These are phyloP conservation scores for Kitagawia praeruptora DNA, from an alignment of 129 eudicot species.

Conservation along the genomic window DNA sequence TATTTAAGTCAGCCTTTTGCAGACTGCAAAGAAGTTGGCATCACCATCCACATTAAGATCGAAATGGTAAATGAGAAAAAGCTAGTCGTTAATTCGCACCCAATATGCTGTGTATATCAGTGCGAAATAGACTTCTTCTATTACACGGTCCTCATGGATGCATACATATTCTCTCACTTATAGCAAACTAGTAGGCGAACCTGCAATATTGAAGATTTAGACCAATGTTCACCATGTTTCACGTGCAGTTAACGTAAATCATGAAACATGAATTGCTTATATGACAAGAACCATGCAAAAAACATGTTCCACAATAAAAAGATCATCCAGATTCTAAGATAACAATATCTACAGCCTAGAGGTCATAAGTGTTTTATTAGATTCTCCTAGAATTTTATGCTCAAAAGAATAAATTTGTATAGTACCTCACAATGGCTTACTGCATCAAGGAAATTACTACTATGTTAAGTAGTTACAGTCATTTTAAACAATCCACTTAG, in stretches of 20 bases:
- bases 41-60: constrained; percentile 45
- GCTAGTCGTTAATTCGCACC: constrained; percentile 32
- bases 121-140: constrained; percentile 39
- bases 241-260: neutral
- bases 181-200: constrained; percentile 36
- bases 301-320: neutral
- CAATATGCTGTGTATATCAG: too few relatives aligned
- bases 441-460: constrained; percentile 30
- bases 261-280: neutral
- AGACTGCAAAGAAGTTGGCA: constrained; percentile 31
- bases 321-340: neutral
- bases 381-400: neutral
- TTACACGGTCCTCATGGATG: constrained; percentile 37
- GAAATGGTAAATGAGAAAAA: constrained; percentile 37
- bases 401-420: neutral
- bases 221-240: neutral
- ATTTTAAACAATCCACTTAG: neutral
- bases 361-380: neutral
- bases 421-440: neutral
- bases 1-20: constrained; percentile 18
- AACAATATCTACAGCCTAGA: neutral
- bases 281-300: neutral
- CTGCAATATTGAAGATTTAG: constrained; percentile 7
- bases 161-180: constrained; percentile 36
- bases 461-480: constrained; percentile 40